Conservation (phyloP, 768 basidiomycete genomes). For the Panaeolus cyanescens region DNA sequence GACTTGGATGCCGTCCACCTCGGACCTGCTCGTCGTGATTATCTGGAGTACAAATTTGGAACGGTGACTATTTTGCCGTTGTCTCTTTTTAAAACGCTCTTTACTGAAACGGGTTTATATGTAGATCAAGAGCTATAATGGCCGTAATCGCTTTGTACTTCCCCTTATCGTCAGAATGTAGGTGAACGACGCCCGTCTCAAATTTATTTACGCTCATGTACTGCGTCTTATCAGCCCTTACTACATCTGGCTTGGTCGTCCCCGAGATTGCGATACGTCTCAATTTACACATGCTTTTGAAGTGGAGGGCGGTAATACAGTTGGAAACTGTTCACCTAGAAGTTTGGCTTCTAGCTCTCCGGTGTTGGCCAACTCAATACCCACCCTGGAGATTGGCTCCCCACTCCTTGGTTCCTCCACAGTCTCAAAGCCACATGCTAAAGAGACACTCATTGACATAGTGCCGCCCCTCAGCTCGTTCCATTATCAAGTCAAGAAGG, state of each 20-base stretch:
- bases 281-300: constrained; percentile 61
- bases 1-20: constrained; percentile 56
- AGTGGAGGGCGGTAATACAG: constrained; percentile 60
- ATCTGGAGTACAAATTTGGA: constrained; percentile 79
- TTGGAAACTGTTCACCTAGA: constrained; percentile 49
- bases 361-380: background rate
- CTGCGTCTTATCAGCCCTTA: constrained; percentile 45
- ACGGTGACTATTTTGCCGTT: constrained; percentile 46
- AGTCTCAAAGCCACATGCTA: background rate
- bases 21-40: constrained; percentile 62
- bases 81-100: background rate
- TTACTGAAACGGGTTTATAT: background rate
- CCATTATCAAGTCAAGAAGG: constrained; percentile 59
- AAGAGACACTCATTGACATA: constrained; percentile 46
- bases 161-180: constrained; percentile 68
- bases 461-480: constrained; percentile 60
- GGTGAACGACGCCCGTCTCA: background rate
- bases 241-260: constrained; percentile 77
- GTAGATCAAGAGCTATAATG: constrained; percentile 69
- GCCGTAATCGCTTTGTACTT: constrained; percentile 68
- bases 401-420: background rate
- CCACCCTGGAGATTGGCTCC: background rate
- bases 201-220: background rate
- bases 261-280: constrained; percentile 61
- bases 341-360: background rate